Percentiles rank a stretch among this genome's conserved stretches.
These are phyloP conservation scores for Cladosporium sp. DNA, from an alignment of 2,329 filamentous ascomycete species.

Conservation along the genomic window DNA sequence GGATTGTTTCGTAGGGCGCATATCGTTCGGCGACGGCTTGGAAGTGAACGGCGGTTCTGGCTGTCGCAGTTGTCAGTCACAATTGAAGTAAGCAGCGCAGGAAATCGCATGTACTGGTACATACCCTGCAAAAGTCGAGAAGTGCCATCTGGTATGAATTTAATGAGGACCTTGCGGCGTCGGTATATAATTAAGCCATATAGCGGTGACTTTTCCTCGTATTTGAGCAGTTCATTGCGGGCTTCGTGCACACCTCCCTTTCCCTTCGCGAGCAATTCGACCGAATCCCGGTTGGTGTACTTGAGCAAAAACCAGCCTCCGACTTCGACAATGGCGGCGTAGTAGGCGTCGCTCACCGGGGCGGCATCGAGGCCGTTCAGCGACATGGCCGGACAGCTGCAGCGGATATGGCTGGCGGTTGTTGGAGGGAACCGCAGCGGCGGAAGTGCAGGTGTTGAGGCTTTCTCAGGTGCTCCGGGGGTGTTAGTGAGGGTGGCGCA, in stretches of 20 bases:
- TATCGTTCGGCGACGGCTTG: slow-evolving; percentile 67
- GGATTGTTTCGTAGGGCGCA: slow-evolving; percentile 81
- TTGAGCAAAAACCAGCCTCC: slow-evolving; percentile 98
- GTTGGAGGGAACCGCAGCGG: slow-evolving; percentile 6
- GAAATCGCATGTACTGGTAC: slow-evolving; percentile 33
- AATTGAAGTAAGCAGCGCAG: no score
- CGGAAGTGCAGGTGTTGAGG: slow-evolving; percentile 24
- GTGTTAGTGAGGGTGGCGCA: slow-evolving; percentile 10
- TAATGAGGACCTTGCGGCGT: slow-evolving; percentile 85
- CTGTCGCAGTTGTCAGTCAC: slow-evolving; percentile 49
- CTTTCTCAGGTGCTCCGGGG: slow-evolving; percentile 5
- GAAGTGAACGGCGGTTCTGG: slow-evolving; percentile 74
- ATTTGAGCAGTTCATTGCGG: slow-evolving; percentile 73
- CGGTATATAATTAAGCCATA: slow-evolving; percentile 92
- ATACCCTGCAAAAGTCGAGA: slow-evolving; percentile 90
- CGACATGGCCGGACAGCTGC: slow-evolving; percentile 65
- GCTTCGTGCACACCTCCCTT: slow-evolving; percentile 82
- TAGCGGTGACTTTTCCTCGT: slow-evolving; percentile 81
- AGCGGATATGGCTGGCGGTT: slow-evolving; percentile 23
- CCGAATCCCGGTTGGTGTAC: slow-evolving; percentile 84
- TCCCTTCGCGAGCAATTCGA: slow-evolving; percentile 75
- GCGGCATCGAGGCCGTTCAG: slow-evolving; percentile 88
- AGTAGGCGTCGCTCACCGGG: slow-evolving; percentile 81
- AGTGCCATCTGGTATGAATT: slow-evolving; percentile 87
- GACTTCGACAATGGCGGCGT: slow-evolving; percentile 74